Conservation (phyloP, 2,329 filamentous ascomycete species). For the Pyricularia sp. region DNA sequence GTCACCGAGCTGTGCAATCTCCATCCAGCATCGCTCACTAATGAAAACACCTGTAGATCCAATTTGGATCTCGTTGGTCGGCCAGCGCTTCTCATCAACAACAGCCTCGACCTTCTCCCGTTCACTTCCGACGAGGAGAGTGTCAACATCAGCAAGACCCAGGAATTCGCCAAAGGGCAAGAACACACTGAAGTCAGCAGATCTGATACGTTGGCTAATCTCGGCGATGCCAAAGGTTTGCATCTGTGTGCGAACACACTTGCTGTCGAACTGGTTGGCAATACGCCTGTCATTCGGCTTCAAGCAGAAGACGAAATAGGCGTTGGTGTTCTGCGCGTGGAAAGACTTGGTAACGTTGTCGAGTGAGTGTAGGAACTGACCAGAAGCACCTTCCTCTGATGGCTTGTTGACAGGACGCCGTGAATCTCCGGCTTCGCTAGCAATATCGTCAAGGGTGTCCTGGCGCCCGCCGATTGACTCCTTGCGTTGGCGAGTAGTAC, state of each 20-base stretch:
- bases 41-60: slow-evolving; percentile 92
- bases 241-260: slow-evolving; percentile 89
- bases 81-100: slow-evolving; percentile 90
- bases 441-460: slow-evolving; percentile 28
- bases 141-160: slow-evolving; percentile 75
- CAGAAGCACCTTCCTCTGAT: slow-evolving; percentile 76
- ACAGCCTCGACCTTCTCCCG: slow-evolving; percentile 83
- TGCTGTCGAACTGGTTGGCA: slow-evolving; percentile 97
- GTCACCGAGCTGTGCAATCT: slow-evolving; percentile 69
- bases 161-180: slow-evolving; percentile 93
- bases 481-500: slow-evolving; percentile 19
- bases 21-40: slow-evolving; percentile 92
- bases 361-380: slow-evolving; percentile 81
- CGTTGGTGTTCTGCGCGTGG: slow-evolving; percentile 72
- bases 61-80: slow-evolving; percentile 79
- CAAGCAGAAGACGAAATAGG: slow-evolving; percentile 93
- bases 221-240: slow-evolving; percentile 95
- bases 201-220: slow-evolving; percentile 85
- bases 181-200: slow-evolving; percentile 93
- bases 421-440: slow-evolving; percentile 36
- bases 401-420: slow-evolving; percentile 27
- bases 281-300: slow-evolving; percentile 97
- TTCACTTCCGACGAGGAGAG: slow-evolving; percentile 82
- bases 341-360: slow-evolving; percentile 88
- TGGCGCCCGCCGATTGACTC: slow-evolving; percentile 26